These are phyloP conservation scores for Tolypocladium capitatum DNA, from an alignment of 2,329 filamentous ascomycete species.

Conservation along the genomic window DNA sequence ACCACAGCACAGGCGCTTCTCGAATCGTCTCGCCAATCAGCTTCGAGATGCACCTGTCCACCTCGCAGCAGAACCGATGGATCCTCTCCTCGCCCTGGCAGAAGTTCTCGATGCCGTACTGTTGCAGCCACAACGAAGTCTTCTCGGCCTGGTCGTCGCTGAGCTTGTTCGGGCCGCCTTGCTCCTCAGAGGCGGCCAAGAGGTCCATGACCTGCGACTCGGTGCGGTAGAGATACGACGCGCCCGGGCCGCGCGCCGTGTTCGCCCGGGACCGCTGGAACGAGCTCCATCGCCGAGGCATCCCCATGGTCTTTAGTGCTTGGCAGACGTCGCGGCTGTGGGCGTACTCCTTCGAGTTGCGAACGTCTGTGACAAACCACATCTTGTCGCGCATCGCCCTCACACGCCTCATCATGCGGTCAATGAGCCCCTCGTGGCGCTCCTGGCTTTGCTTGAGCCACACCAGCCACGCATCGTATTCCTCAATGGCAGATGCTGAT, in stretches of 20 bases:
- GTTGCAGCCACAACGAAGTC: conserved; percentile 69
- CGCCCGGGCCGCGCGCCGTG: conserved; percentile 31
- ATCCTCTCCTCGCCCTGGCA: conserved; percentile 91
- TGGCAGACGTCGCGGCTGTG: conserved; percentile 75
- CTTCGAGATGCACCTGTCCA: conserved; percentile 74
- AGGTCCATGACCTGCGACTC: conserved; percentile 81
- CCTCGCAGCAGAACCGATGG: conserved; percentile 82
- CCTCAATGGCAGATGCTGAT: conserved; percentile 59
- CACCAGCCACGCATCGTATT: conserved; percentile 70
- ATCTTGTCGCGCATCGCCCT: conserved; percentile 82
- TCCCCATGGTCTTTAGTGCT: conserved; percentile 82
- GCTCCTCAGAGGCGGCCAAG: conserved; percentile 66
- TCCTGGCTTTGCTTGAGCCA: conserved; percentile 76
- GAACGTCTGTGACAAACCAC: conserved; percentile 95
- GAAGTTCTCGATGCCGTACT: conserved; percentile 77
- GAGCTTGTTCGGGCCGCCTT: conserved; percentile 86
- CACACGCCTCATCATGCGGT: conserved; percentile 60
- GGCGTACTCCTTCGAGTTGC: conserved; percentile 78
- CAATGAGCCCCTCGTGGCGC: conserved; percentile 59
- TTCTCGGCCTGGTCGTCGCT: conserved; percentile 90
- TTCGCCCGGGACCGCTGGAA: conserved; percentile 36
- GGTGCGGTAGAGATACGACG: conserved; percentile 62
- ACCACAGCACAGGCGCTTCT: conserved; percentile 82
- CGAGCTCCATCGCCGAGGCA: conserved; percentile 42
- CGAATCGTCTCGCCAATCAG: conserved; percentile 73